Evolutionary conservation across 768 basidiomycete species (phyloP), one percentile per base, ranked within the genome.

Genomic region (Pleurotus platypus): DNA sequence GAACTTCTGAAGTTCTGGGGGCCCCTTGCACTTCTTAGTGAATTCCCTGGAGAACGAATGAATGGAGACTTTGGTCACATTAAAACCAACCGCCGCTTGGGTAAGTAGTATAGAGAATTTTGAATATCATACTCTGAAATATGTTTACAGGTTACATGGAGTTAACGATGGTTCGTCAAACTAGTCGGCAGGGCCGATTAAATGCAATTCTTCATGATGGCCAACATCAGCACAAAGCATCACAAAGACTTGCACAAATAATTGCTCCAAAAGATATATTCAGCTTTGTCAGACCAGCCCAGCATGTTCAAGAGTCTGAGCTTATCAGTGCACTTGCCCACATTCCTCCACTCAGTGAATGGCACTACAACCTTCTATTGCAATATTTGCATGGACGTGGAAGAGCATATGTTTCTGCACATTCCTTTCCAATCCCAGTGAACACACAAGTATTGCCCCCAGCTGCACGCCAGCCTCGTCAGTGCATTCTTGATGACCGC

Each of bases 1-100:
- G 53, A 58, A 6, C 47, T 65, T 1, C 46, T 73, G 12, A 69
- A 69, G 54, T 64, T 55, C 46, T 73, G 71, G 72, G 70, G 69
- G 1, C 68, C 70, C 26, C 49, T 71, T 3, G 16, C 63, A 12
- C 46, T 45, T 4, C 49, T 73, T 8, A 69, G 68, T 64, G 69
- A 73, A 45, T 70, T 71, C 59, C 58, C 65, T 40, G 65, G 67
- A 42, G 69, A 73, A 57, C 57, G 61, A 18, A 49, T 68, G 54
- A 72, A 72, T 67, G 69, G 70, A n/a, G 58, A 57, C 15, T 50
- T 69, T 8, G 35, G 58, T 57, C 49, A 59, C 50, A 63, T 65
- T 13, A 67, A 64, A 39, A 69, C 67, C n/a, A 70, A 70, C 46
- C 35, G 45, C 2, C 59, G 54, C 2, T 48, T 63, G 30, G 16